Base-by-base conservation (phyloP, 345 rosid genomes). In the Eucalyptus melliodora region DNA sequence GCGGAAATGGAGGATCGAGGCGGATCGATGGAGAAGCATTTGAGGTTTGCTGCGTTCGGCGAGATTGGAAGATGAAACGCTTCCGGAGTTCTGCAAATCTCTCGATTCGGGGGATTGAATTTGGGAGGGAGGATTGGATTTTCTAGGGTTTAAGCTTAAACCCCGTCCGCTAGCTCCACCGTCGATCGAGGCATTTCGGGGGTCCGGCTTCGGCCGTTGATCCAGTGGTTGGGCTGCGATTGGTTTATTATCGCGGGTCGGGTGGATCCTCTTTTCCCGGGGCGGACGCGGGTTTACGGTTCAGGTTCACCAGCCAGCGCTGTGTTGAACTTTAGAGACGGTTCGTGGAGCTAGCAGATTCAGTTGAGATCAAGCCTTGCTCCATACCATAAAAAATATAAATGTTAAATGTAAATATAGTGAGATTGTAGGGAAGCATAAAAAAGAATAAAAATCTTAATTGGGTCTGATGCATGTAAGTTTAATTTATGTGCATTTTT, bases 11-110 rank as follows among this genome's bases (percentile, higher is more conserved):
- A 89, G 88, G 42, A 67, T 44, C 42, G 59, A 88, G 67, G 87
- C 26, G 5, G 87, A 88, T 24, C 89, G 89, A 59, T 40, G 86
- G 50, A 88, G 65, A 88, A 88, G 87, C 89, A 88, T 88, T 27
- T 59, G 86, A 59, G 47, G 16, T 62, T 23, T 5, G 59, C 42
- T 53, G 11, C 50, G 81, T 31, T 15, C 19, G 42, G 24, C 81
- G 13, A 69, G 16, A 13, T 12, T 12, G 37, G 11, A 21, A 72
- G 83, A 72, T 72, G 83, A 72, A 21, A n/a, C 77, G 77, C 40
- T n/a, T 65, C 77, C 2, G 77, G 40, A 65, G 0, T 30, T 65
- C 37, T 65, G 77, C 77, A 30, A 65, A 62, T 30, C 69, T 51
- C 72, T 51, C 69, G 11, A 40, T 37, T 87, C 23, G 34, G 17